These are phyloP conservation scores for Lentinula boryana DNA, from an alignment of 768 basidiomycete species.

Conservation along the genomic window DNA sequence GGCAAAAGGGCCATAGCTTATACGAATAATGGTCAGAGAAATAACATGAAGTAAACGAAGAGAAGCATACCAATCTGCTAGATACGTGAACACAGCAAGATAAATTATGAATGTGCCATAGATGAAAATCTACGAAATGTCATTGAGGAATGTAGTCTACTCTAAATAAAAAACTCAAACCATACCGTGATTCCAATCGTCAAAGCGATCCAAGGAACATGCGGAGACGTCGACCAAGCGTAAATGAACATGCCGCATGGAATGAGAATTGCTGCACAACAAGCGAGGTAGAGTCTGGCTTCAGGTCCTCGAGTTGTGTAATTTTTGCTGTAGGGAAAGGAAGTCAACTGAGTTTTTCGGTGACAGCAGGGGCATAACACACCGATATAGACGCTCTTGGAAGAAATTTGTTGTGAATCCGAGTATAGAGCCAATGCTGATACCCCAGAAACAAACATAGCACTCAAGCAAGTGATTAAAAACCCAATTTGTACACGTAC, in stretches of 20 bases:
- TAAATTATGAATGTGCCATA: conserved; percentile 50
- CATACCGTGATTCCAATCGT: conserved; percentile 44
- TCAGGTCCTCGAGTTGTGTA: conserved; percentile 37
- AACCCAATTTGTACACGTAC: conserved; percentile 25
- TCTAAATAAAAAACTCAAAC: background rate
- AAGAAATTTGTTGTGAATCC: conserved; percentile 40
- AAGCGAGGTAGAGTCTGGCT: conserved; percentile 55
- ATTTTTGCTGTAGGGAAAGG: conserved; percentile 19
- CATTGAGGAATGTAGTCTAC: background rate
- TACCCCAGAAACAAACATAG: background rate
- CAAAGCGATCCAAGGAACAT: conserved; percentile 56
- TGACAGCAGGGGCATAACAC: conserved; percentile 1
- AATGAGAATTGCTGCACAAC: conserved; percentile 46
- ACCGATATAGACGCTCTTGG: conserved; percentile 49
- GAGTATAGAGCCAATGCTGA: conserved; percentile 49
- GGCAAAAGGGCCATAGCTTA: conserved; percentile 53
- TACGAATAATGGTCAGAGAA: background rate
- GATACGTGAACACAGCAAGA: conserved; percentile 51
- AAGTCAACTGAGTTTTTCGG: background rate
- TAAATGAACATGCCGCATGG: conserved; percentile 67
- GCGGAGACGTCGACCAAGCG: conserved; percentile 55
- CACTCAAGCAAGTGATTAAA: background rate
- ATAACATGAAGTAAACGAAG: background rate
- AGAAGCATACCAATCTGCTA: conserved; percentile 52
- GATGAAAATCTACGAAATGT: conserved; percentile 35